Percentiles rank a stretch among this genome's conserved stretches.
phyloP scores from a whole-genome alignment of 192 early-diverging fungal genomes.

The Umbelopsis isabellina region DNA sequence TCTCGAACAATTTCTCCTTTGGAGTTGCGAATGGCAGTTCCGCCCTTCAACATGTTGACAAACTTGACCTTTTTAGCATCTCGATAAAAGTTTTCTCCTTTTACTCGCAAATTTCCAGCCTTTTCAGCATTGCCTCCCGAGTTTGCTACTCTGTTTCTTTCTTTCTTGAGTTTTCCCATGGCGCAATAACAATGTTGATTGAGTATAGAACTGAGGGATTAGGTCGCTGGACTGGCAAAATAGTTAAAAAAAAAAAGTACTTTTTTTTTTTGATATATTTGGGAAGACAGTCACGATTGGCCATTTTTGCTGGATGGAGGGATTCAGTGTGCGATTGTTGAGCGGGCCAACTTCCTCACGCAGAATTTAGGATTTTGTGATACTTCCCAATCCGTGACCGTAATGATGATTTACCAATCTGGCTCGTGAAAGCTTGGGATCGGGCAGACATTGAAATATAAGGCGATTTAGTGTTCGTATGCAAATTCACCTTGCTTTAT shows the following conservation, averaged over 20 bases:
- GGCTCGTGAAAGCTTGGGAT: too few species aligned
- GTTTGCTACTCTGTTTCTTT: constrained; percentile 56
- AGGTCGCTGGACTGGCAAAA: background rate
- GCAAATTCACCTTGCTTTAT: too few species aligned
- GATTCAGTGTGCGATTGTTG: too few species aligned
- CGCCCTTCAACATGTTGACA: constrained; percentile 93
- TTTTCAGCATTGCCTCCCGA: constrained; percentile 46
- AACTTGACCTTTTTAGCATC: constrained; percentile 93
- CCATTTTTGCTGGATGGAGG: too few species aligned
- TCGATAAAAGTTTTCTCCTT: constrained; percentile 99
- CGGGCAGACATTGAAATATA: too few species aligned
- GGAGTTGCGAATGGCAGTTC: constrained; percentile 78
- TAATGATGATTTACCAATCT: too few species aligned
- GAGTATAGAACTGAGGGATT: background rate
- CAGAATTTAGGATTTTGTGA: too few species aligned
- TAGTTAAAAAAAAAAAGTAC: background rate
- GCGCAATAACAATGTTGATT: background rate
- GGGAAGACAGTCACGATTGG: background rate
- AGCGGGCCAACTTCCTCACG: too few species aligned
- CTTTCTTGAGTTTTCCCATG: constrained; percentile 68
- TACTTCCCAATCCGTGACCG: too few species aligned
- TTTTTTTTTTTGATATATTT: constrained; percentile 19
- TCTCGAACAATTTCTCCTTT: constrained; percentile 92
- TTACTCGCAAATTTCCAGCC: constrained; percentile 70
- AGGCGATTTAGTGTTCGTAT: too few species aligned